Evolutionary conservation across 805 yeast genomes (phyloP).

Genomic region (Candida sphagnicola): DNA sequence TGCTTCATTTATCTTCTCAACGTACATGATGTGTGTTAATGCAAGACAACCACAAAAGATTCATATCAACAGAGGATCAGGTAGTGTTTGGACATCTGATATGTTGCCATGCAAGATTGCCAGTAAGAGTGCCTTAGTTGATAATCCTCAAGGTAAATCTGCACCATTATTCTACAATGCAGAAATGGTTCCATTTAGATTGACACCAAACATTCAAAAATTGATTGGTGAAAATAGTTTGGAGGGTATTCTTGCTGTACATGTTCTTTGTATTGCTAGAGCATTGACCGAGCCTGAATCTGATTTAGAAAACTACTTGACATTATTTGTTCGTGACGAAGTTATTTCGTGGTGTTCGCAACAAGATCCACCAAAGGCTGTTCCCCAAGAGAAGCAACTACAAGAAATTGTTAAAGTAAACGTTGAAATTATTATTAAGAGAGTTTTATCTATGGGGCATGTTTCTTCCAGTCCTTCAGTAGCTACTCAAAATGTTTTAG

Average conservation of each 20-base stretch:
- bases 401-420: conserved; percentile 84
- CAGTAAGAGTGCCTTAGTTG: conserved; percentile 47
- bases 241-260: conserved; percentile 87
- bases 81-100: conserved; percentile 90
- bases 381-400: conserved; percentile 78
- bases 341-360: conserved; percentile 91
- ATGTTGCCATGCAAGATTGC: conserved; percentile 89
- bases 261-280: conserved; percentile 79
- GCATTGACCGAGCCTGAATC: conserved; percentile 89
- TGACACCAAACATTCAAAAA: conserved; percentile 93
- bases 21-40: conserved; percentile 92
- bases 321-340: conserved; percentile 95
- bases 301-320: conserved; percentile 84
- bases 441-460: conserved; percentile 68
- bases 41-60: conserved; percentile 93
- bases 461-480: conserved; percentile 61
- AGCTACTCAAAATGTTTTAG: conserved; percentile 85
- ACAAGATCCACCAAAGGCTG: conserved; percentile 65
- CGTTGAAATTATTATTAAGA: conserved; percentile 78
- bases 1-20: conserved; percentile 87
- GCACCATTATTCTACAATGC: conserved; percentile 86
- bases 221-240: conserved; percentile 90
- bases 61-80: conserved; percentile 74
- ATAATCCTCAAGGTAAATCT: conserved; percentile 47
- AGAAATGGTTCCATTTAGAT: conserved; percentile 92